phyloP scores from a whole-genome alignment of 768 basidiomycete species.

The Scleroderma citrinum region DNA sequence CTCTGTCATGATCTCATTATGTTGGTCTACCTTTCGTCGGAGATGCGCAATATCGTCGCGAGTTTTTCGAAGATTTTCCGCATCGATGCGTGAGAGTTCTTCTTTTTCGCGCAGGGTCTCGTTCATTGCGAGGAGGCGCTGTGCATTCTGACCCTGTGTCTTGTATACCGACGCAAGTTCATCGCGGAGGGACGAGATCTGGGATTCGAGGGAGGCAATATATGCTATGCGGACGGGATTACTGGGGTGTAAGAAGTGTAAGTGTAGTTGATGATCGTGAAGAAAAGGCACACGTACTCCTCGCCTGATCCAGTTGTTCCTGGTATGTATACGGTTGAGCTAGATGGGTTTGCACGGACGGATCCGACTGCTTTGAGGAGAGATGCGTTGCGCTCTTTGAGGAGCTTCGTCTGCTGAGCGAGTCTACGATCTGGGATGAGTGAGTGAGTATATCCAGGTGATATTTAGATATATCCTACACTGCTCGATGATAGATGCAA shows the following conservation, averaged over 20 bases:
- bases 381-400: constrained; percentile 89
- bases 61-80: constrained; percentile 72
- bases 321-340: constrained; percentile 56
- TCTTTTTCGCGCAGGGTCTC: constrained; percentile 94
- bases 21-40: constrained; percentile 74
- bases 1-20: constrained; percentile 79
- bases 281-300: constrained; percentile 47
- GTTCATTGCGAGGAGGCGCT: constrained; percentile 87
- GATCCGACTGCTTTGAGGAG: constrained; percentile 79
- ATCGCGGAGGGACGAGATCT: constrained; percentile 86
- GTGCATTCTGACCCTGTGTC: constrained; percentile 93
- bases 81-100: constrained; percentile 74
- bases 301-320: constrained; percentile 45
- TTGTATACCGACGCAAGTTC: constrained; percentile 95
- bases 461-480: constrained; percentile 46
- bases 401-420: constrained; percentile 84
- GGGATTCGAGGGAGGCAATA: constrained; percentile 86
- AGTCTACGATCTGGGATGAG: constrained; percentile 70
- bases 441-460: constrained; percentile 10
- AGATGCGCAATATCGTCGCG: constrained; percentile 70
- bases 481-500: constrained; percentile 85
- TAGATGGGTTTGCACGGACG: constrained; percentile 56
- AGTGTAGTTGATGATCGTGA: not conserved
- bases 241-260: constrained; percentile 31
- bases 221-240: constrained; percentile 86